Conservation (phyloP, 805 yeast species). For the Allodekkera sacchari region DNA sequence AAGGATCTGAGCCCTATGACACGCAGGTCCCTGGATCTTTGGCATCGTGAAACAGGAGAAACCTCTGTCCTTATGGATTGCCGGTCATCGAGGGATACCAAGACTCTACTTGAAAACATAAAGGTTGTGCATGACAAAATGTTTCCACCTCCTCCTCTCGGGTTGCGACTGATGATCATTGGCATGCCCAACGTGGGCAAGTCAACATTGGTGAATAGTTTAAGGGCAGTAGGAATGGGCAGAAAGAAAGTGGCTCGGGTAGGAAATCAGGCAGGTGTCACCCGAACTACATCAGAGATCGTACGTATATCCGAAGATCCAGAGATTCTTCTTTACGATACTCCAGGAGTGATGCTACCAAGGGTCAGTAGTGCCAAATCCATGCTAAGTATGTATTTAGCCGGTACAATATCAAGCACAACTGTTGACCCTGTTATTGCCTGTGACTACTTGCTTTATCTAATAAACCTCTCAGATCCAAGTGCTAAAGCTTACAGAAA, state of each 20-base stretch:
- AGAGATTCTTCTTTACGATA: constrained; percentile 66
- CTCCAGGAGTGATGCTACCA: constrained; percentile 91
- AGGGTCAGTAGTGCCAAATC: constrained; percentile 53
- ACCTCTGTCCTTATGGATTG: constrained; percentile 52
- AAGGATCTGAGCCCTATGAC: constrained; percentile 51
- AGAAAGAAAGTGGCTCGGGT: constrained; percentile 57
- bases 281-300: constrained; percentile 67
- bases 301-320: constrained; percentile 57
- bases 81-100: constrained; percentile 41
- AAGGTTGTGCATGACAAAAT: constrained; percentile 34
- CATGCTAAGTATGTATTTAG: constrained; percentile 65
- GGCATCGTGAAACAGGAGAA: constrained; percentile 34
- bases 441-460: constrained; percentile 75
- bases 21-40: constrained; percentile 27
- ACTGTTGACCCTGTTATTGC: constrained; percentile 71
- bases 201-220: constrained; percentile 72
- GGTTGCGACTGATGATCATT: constrained; percentile 63
- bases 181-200: constrained; percentile 99
- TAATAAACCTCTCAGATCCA: constrained; percentile 57
- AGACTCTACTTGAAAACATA: constrained; percentile 40
- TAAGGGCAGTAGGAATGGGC: constrained; percentile 35
- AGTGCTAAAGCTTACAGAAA: constrained; percentile 35
- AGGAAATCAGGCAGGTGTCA: constrained; percentile 88
- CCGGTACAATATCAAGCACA: constrained; percentile 67
- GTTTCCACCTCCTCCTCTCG: constrained; percentile 75